Evolutionary conservation across 164 flowering plant genomes (phyloP), one percentile per base, ranked within the genome.

Genomic region (Vitis rotundifolia): DNA sequence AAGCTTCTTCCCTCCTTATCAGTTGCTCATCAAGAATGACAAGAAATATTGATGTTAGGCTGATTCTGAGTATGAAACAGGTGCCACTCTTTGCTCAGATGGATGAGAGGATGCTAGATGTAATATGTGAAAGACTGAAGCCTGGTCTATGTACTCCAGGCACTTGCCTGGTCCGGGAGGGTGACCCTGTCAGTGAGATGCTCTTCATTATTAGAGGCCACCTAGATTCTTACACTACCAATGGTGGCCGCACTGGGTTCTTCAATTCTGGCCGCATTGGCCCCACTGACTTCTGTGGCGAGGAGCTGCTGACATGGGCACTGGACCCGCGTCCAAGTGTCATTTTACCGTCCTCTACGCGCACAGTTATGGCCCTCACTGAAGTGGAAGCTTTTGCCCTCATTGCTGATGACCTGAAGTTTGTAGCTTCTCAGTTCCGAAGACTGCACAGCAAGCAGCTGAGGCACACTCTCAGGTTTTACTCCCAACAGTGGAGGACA

Each of bases 351-450:
- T 77, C 76, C 0, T 87, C 91, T 1, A 87, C 91, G 0, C 77
- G 91, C 14, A 85, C 89, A 0, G 89, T 86, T 8, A 63, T 65
- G 19, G 86, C 91, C 28, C 54, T 84, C 15, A 66, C 81, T 1
- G 85, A 85, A 31, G 87, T 87, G 2, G 89, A 87, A 61, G 89
- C 89, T 3, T 87, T 87, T 31, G 88, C 88, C 4, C 73, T 87
- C 2, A 15, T 62, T 2, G 78, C 83, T 0, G 88, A 86, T 61
- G 91, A 86, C 67, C 48, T 87, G 53, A 86, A 80, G 66, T 87
- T 82, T 55, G 89, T 87, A 4, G 86, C 89, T 2, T 54, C 80
- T 0, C 91, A 87, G 37, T 87, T 80, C 59, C 72, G 88, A 0
- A 76, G 76, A 64, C 68, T 85, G 12, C 82, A 82, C 49, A 80